Conservation (phyloP, 2,329 filamentous ascomycete species). For the Alternaria longipes region DNA sequence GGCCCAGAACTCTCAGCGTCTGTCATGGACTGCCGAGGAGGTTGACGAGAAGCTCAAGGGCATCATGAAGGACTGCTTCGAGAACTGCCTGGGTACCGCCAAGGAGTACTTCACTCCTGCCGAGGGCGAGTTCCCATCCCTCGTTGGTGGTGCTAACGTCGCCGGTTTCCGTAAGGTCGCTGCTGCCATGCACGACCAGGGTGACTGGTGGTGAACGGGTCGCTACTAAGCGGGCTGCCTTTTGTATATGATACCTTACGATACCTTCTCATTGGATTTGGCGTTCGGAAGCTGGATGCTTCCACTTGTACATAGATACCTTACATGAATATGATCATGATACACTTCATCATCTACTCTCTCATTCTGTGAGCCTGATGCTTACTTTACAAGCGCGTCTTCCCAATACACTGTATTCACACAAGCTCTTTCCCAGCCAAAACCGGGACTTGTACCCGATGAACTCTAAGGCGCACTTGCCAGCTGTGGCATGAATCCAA, state of each 20-base stretch:
- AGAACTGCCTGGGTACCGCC: slow-evolving; percentile 86
- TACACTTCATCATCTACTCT: not conserved
- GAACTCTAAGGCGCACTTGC: not conserved
- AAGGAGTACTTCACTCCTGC: slow-evolving; percentile 82
- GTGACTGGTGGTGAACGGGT: slow-evolving; percentile 78
- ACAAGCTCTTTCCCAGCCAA: not conserved
- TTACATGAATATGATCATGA: slow-evolving; percentile 26
- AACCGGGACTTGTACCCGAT: not conserved
- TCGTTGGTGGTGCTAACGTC: slow-evolving; percentile 96
- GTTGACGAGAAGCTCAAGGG: slow-evolving; percentile 89
- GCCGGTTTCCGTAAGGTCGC: slow-evolving; percentile 98
- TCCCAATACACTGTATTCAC: not conserved
- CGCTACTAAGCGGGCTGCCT: slow-evolving; percentile 17
- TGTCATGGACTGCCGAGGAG: slow-evolving; percentile 87
- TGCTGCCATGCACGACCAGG: slow-evolving; percentile 93
- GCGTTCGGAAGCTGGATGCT: slow-evolving; percentile 27
- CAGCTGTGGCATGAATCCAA: not conserved
- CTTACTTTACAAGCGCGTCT: not conserved
- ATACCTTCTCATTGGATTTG: slow-evolving; percentile 28
- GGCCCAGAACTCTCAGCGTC: slow-evolving; percentile 93
- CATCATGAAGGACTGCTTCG: slow-evolving; percentile 96
- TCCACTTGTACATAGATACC: slow-evolving; percentile 33
- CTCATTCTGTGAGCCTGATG: not conserved
- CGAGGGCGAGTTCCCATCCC: slow-evolving; percentile 85
- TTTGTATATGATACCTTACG: slow-evolving; percentile 40